Evolutionary conservation across 2,329 filamentous ascomycete species (phyloP).

Genomic region (Magnaporthiopsis rhizophila): DNA sequence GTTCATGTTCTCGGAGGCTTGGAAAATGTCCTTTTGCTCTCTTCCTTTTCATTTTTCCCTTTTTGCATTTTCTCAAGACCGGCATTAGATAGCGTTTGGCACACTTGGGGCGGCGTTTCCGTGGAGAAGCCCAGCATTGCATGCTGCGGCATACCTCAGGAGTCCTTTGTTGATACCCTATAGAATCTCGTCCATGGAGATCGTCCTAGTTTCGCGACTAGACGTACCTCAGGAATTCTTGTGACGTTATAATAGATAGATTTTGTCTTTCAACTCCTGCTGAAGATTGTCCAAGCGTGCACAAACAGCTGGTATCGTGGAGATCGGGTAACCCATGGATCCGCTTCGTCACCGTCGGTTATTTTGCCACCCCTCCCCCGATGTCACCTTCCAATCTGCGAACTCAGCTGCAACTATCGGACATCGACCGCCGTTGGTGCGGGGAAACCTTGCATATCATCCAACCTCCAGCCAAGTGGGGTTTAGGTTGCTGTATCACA

Average conservation of each 20-base stretch:
- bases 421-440: too few relatives aligned
- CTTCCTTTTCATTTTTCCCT: neutral
- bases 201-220: neutral
- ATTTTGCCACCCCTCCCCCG: neutral
- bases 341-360: neutral
- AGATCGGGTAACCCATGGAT: too few relatives aligned
- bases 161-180: conserved; percentile 1
- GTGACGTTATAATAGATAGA: neutral
- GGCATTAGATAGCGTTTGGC: conserved; percentile 1
- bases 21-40: neutral
- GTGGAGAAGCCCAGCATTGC: conserved; percentile 1
- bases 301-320: too few relatives aligned
- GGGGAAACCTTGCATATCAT: neutral
- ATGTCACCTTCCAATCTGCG: neutral
- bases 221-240: neutral
- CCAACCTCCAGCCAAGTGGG: neutral
- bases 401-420: neutral
- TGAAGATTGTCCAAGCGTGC: too few relatives aligned
- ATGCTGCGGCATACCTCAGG: conserved; percentile 5
- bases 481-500: neutral
- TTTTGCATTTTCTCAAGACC: neutral
- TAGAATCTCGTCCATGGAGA: neutral
- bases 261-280: too few relatives aligned
- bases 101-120: neutral
- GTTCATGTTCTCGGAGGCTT: too few relatives aligned